A percentile compares a stretch with the other conserved stretches of the same genome.
Conservation (phyloP, 2,329 filamentous ascomycete genomes). For the Colletotrichum sp. region DNA sequence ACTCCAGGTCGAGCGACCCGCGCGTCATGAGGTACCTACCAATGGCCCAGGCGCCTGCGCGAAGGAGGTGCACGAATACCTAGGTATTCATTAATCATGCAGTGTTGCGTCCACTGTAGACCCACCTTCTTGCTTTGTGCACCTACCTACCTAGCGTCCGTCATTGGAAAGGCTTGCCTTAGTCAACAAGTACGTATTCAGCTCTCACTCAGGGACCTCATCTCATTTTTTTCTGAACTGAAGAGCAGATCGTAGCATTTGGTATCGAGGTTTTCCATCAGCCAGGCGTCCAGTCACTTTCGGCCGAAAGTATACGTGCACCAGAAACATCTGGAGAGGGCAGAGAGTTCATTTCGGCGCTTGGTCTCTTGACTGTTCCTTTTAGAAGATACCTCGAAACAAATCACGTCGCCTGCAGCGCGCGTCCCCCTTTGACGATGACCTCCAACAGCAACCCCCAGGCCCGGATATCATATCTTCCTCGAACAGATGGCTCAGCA, state of each 20-base stretch:
- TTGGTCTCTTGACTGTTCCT: neutral
- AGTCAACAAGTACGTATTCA: slow-evolving; percentile 2
- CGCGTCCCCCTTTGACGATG: neutral
- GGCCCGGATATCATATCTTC: slow-evolving; percentile 63
- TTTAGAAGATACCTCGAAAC: neutral
- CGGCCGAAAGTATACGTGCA: neutral
- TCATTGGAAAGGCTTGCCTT: neutral
- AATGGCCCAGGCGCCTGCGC: neutral
- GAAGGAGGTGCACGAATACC: no score
- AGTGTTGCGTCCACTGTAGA: neutral
- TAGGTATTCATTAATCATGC: no score
- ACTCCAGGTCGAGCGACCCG: neutral
- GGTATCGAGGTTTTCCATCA: neutral
- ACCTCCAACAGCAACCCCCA: slow-evolving; percentile 46
- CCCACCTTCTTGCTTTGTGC: neutral
- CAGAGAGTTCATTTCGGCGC: neutral
- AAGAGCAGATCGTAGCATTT: neutral
- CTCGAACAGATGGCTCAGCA: slow-evolving; percentile 80
- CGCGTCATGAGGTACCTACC: neutral
- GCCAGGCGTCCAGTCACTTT: neutral
- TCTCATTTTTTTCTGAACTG: neutral
- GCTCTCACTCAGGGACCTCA: neutral
- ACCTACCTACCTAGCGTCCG: neutral
- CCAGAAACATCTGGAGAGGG: neutral
- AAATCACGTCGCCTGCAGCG: neutral